These are phyloP conservation scores for Eucommia ulmoides DNA, from an alignment of 257 asterid species.

Conservation along the genomic window DNA sequence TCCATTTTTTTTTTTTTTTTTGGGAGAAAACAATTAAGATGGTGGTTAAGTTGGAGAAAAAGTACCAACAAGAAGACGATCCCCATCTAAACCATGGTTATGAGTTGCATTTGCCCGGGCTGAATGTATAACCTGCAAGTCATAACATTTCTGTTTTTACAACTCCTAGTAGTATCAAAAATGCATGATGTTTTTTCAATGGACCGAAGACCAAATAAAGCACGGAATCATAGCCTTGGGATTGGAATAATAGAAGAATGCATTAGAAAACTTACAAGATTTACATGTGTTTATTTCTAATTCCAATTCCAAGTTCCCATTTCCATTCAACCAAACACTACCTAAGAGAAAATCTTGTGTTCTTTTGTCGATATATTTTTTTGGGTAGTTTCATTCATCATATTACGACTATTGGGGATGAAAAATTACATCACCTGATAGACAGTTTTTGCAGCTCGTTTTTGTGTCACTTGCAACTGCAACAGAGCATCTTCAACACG, in stretches of 20 bases:
- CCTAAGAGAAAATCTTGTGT: not conserved
- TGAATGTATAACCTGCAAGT: constrained; percentile 91
- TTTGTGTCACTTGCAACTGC: constrained; percentile 86
- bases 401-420: not conserved
- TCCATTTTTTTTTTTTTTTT: no score
- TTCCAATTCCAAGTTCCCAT: not conserved
- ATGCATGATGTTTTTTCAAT: no score
- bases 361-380: not conserved
- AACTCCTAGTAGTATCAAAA: no score
- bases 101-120: constrained; percentile 91
- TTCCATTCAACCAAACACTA: not conserved
- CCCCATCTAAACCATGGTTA: constrained; percentile 65
- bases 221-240: no score
- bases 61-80: constrained; percentile 81
- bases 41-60: not conserved
- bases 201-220: no score
- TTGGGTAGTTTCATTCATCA: not conserved
- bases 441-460: constrained; percentile 91
- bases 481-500: constrained; percentile 92
- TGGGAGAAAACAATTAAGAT: not conserved
- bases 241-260: no score
- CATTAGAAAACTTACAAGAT: no score
- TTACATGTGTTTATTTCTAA: no score
- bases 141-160: no score
- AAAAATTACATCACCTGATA: constrained; percentile 52